Evolutionary conservation across 1,139 yeast species (phyloP), one percentile per base, ranked within the genome.

Genomic region (Yueomyces sp.): DNA sequence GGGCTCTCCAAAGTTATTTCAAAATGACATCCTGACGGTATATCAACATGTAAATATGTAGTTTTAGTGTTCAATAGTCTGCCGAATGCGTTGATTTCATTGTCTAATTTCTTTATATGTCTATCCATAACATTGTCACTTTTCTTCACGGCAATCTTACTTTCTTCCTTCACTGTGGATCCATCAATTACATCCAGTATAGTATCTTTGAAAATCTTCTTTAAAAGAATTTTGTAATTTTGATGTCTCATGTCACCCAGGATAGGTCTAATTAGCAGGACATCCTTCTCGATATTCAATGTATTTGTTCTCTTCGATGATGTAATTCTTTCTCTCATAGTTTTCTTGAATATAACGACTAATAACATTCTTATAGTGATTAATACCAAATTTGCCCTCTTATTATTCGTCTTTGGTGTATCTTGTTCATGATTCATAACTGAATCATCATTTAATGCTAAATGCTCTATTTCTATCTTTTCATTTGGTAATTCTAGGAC

Each of bases 401-500:
- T 53, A 42, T 64, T 62, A 44, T 63, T 58, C 1, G 57, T 48
- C 41, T 53, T 60, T 5, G 56, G 54, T 29, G 59, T 55, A 40
- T 73, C 77, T 41, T 54, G 60, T 41, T 51, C 54, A 43, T 51
- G 57, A 39, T 52, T 54, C 9, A 54, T 45, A 56, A 75, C 50
- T 53, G 55, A 63, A 40, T 54, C 60, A 43, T 73, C 78, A 43
- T 72, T 75, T 48, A 68, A 66, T 1, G 72, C 67, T 9, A 78
- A 69, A 12, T 76, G 69, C 50, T 80, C 93, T 42, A 87, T 72
- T 56, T 85, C 95, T 38, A 86, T 67, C 30, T 74, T 69, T 49
- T 80, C 82, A 48, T 82, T 77, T 39, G 76, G 73, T 26, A 81
- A 64, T 46, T 81, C 87, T 37, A 85, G 69, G 0, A 69, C 64